Evolutionary conservation across 176 grass and related monocot species (phyloP), one percentile per base, ranked within the genome.

Genomic region (Hordeum marinum): DNA sequence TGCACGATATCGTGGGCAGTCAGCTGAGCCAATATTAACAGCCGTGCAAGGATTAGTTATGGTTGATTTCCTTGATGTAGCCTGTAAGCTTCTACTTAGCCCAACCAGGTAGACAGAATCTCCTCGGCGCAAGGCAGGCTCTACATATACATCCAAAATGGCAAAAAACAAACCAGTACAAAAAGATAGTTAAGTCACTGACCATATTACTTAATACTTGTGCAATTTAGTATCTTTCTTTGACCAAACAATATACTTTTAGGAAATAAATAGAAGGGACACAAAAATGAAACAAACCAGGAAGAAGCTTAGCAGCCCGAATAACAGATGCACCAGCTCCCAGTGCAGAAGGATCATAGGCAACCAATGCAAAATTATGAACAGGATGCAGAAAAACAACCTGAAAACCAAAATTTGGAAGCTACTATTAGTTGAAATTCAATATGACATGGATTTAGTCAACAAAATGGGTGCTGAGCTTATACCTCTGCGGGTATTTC

Each of bases 41-140:
- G 97, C 97, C 72, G 97, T 94, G 85, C 90, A 99, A 72, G 97
- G 97, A 91, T 99, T 99, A 70, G 97, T 99, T 78, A 99, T 79
- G 68, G 92, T 92, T 72, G 97, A 99, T 96, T 99, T 99, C 85
- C 97, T 93, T 85, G 97, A 96, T 72, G 97, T 99, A 45, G 97
- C 97, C 57, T 99, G 97, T 82, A 99, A 90, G 83, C 94, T 99
- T 89, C 97, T 90, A 89, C 97, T 99, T 86, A 99, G 77, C 50
- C 97, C 97, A 68, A 99, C 88, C 18, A 99, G 91, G 81, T 91
- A 99, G 52, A 99, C 97, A 83, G 96, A 99, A 91, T 99, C 97
- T 80, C 97, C 96, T 64, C 97, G 87, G 13, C 88, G 92, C 84
- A 99, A 94, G 75, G 91, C 81, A 52, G 96, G 96, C 48, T 96